Evolutionary conservation across 2,329 filamentous ascomycete species (phyloP).

Genomic region (Colletotrichum abscissum): DNA sequence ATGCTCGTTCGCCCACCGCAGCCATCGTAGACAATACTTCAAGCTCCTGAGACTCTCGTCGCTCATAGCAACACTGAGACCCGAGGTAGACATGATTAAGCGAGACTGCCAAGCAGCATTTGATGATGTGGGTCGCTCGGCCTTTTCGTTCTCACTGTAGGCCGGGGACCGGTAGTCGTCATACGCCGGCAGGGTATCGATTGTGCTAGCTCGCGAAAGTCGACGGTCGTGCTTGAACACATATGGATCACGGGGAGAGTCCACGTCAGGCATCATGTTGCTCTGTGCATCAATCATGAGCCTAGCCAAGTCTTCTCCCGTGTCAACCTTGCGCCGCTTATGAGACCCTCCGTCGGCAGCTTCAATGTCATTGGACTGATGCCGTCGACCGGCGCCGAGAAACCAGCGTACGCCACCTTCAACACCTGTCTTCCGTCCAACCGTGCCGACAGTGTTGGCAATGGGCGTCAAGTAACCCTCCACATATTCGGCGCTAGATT

Average conservation of each 20-base stretch:
- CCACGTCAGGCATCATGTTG: constrained; percentile 34
- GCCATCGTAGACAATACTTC: constrained; percentile 84
- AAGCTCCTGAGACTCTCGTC: constrained; percentile 87
- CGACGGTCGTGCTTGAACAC: constrained; percentile 57
- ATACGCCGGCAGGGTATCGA: constrained; percentile 85
- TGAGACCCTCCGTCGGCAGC: constrained; percentile 57
- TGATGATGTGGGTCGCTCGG: constrained; percentile 40
- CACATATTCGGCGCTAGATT: constrained; percentile 89
- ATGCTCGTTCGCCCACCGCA: constrained; percentile 85
- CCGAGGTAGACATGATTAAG: constrained; percentile 90
- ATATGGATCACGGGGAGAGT: constrained; percentile 38
- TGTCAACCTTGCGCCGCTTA: constrained; percentile 69
- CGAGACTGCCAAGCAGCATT: constrained; percentile 77
- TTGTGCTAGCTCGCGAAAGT: constrained; percentile 72
- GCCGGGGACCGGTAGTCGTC: constrained; percentile 81
- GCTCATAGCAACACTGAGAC: constrained; percentile 90
- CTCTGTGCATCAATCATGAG: constrained; percentile 32
- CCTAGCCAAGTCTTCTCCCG: constrained; percentile 47
- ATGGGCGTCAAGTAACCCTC: constrained; percentile 90
- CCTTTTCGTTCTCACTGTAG: constrained; percentile 71
- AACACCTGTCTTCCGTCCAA: constrained; percentile 87
- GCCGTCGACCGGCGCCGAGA: constrained; percentile 69
- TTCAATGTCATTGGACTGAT: constrained; percentile 61
- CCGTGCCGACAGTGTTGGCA: constrained; percentile 85
- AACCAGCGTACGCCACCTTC: constrained; percentile 90